Percentiles rank a stretch among this genome's conserved stretches.
phyloP scores from a whole-genome alignment of 352 stramenopile species.

The Peronosclerospora sorghi region DNA sequence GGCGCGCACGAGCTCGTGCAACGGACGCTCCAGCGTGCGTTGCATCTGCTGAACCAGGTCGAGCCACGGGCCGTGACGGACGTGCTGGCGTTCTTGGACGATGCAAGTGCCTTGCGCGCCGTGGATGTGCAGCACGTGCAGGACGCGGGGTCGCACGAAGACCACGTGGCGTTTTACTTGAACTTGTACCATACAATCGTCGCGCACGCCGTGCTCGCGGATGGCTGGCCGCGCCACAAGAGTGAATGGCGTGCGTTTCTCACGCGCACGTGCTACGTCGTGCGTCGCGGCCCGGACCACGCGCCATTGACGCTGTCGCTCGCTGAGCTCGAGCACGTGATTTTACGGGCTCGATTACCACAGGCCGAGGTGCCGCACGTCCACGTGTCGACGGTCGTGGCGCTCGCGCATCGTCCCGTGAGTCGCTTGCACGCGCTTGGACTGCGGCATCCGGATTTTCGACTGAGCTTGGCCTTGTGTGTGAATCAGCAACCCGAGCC shows the following conservation, averaged over 20 bases:
- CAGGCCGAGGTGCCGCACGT: conserved; percentile 38
- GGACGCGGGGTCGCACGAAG: conserved; percentile 36
- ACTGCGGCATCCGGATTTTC: conserved; percentile 64
- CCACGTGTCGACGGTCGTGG: conserved; percentile 15
- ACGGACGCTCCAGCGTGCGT: conserved; percentile 18
- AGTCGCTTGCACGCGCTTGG: conserved; percentile 25
- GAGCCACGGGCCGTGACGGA: conserved; percentile 34
- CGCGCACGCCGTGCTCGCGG: conserved; percentile 62
- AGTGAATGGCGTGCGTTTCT: conserved; percentile 50
- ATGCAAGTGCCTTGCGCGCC: conserved; percentile 40
- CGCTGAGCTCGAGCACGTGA: conserved; percentile 65
- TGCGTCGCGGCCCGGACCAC: conserved; percentile 21
- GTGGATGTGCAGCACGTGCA: conserved; percentile 44
- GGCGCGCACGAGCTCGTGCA: conserved; percentile 17
- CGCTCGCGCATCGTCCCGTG: conserved; percentile 1
- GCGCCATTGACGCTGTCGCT: conserved; percentile 48
- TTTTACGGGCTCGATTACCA: conserved; percentile 48
- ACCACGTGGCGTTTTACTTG: conserved; percentile 62
- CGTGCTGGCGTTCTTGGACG: conserved; percentile 56
- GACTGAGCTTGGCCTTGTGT: conserved; percentile 55
- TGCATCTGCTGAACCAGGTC: conserved; percentile 27
- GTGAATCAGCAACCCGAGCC: conserved; percentile 35
- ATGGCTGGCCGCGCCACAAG: conserved; percentile 47
- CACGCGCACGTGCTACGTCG: conserved; percentile 46
- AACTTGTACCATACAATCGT: conserved; percentile 74